phyloP scores from a whole-genome alignment of 805 yeast genomes.

The Nakazawaea ambrosiae region DNA sequence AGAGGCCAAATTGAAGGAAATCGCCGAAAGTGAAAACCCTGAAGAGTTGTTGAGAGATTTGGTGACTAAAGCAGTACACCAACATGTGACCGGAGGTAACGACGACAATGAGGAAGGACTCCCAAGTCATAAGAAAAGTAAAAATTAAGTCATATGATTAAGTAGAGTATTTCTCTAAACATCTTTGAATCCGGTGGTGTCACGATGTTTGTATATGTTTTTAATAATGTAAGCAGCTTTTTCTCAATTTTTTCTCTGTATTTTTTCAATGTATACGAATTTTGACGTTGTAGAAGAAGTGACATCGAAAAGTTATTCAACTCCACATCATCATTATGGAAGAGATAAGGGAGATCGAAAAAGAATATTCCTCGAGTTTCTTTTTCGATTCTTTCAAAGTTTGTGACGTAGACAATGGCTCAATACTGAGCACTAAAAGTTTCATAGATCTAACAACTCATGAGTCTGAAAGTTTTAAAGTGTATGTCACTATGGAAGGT shows the following conservation, averaged over 20 bases:
- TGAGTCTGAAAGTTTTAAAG: slow-evolving; percentile 12
- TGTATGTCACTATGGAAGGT: slow-evolving; percentile 19
- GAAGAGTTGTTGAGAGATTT: slow-evolving; percentile 70
- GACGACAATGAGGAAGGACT: slow-evolving; percentile 12
- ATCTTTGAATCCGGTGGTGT: too few relatives aligned
- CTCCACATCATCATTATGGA: too few relatives aligned
- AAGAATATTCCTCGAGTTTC: not conserved
- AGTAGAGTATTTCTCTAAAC: slow-evolving; percentile 2
- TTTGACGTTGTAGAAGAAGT: too few relatives aligned
- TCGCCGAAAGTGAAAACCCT: slow-evolving; percentile 73
- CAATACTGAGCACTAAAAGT: too few relatives aligned
- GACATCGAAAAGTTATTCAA: too few relatives aligned
- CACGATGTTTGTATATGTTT: too few relatives aligned
- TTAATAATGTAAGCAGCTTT: too few relatives aligned
- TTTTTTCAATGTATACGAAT: too few relatives aligned
- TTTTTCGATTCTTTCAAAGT: too few relatives aligned
- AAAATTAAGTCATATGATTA: slow-evolving; percentile 2
- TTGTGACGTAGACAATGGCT: too few relatives aligned
- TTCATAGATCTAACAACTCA: slow-evolving; percentile 10
- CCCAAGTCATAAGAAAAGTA: slow-evolving; percentile 30
- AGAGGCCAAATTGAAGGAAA: slow-evolving; percentile 53
- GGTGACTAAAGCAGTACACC: slow-evolving; percentile 58
- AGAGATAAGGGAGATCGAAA: slow-evolving; percentile 1
- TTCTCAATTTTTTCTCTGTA: too few relatives aligned
- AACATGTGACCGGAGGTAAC: slow-evolving; percentile 15